Percentiles rank a stretch among this genome's conserved stretches.
Conservation (phyloP, 2,329 filamentous ascomycete genomes). For the Scedosporium aurantiacum region DNA sequence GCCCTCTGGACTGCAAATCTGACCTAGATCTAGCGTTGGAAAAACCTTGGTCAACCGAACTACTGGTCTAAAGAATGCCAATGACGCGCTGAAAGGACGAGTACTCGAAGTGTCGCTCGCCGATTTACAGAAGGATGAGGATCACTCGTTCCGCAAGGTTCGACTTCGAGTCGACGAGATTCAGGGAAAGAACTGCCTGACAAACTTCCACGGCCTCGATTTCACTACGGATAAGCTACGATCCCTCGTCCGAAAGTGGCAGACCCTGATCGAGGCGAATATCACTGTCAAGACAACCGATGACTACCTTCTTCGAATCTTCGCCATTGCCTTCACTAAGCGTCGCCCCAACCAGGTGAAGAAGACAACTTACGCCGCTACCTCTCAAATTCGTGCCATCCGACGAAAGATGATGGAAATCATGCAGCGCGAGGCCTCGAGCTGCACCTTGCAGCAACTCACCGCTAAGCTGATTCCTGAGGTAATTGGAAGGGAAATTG, state of each 20-base stretch:
- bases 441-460: constrained; percentile 90
- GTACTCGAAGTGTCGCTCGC: constrained; percentile 98
- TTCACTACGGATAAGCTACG: constrained; percentile 99
- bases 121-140: constrained; percentile 99
- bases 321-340: constrained; percentile 99
- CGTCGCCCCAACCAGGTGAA: constrained; percentile 98
- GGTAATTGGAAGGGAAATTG: constrained; percentile 98
- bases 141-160: constrained; percentile 99
- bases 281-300: constrained; percentile 99
- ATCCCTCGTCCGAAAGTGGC: constrained; percentile 99
- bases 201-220: constrained; percentile 99
- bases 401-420: constrained; percentile 99
- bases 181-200: constrained; percentile 99
- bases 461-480: constrained; percentile 98
- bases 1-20: neutral
- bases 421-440: constrained; percentile 89
- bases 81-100: constrained; percentile 96
- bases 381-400: constrained; percentile 95
- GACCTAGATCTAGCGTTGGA: constrained; percentile 61
- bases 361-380: constrained; percentile 98
- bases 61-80: constrained; percentile 99
- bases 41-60: constrained; percentile 99
- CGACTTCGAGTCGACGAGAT: constrained; percentile 98
- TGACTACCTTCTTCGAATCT: constrained; percentile 97
- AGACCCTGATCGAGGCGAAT: constrained; percentile 98